Base-by-base conservation (phyloP, 768 basidiomycete genomes). In the Amanita exitialis region DNA sequence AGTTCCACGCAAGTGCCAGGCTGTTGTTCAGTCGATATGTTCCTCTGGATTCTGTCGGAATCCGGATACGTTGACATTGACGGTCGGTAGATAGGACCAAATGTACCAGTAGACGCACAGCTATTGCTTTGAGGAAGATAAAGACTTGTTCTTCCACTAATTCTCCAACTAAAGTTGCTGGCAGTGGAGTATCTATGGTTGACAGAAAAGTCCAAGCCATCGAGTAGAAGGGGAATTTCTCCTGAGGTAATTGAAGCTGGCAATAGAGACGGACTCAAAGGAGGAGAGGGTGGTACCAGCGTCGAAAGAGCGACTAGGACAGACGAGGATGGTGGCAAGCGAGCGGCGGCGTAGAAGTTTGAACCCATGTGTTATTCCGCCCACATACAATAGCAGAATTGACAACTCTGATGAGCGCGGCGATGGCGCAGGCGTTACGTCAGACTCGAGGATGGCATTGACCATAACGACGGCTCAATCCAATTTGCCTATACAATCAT, bases 141-240 rank as follows among this genome's bases (percentile, higher is more conserved):
- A 20, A 53, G 20, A 44, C 49, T 48, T 37, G 46, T 23, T 35
- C 49, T 27, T 36, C 27, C 54, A 53, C 48, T 53, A 41, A 45
- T 18, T 47, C 43, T 52, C 41, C 41, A 36, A 15, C 43, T 27
- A 9, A 36, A 16, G 45, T 44, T 28, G 50, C 18, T 44, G 27
- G 27, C 36, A 23, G 20, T 47, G 35, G 55, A 55, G 45, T 23
- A 28, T 47, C 45, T 32, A 36, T 51, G 47, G 45, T 49, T 44
- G 51, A 45, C 13, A 49, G 34, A 52, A 60, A 63, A 30, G 54
- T 44, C 43, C 43, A 51, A 57, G 35, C 62, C 56, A 44, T 74
- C 71, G 48, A 77, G 64, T 15, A 74, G 59, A 52, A 80, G 67
- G n/a, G 76, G 78, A 50, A 81, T 79, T 45, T 75, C 69, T 28